Conservation (phyloP, 257 asterid genomes). For the Cruciata laevipes region DNA sequence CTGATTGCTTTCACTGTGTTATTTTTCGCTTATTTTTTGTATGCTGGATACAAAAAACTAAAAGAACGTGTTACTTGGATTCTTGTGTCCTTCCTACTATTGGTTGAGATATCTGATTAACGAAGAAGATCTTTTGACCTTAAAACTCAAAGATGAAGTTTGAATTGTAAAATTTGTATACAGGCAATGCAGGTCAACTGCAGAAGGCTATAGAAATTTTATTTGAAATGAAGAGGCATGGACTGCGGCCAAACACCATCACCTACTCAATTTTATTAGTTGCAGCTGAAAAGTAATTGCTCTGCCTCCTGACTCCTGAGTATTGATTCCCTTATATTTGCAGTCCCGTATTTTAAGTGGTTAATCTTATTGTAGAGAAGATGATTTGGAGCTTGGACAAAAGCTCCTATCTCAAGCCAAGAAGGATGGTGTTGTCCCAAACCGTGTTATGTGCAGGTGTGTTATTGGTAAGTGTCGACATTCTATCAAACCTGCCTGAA, state of each 20-base stretch:
- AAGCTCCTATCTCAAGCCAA: constrained; percentile 77
- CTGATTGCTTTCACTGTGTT: constrained; percentile 6
- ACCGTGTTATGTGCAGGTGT: constrained; percentile 90
- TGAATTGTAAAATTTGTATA: constrained; percentile 1
- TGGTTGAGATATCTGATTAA: neutral
- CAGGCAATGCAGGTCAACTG: constrained; percentile 79
- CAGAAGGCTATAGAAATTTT: constrained; percentile 64
- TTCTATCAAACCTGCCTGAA: constrained; percentile 5
- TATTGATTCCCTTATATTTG: constrained; percentile 11
- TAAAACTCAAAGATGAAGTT: neutral
- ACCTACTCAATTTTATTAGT: constrained; percentile 82
- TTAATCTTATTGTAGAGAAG: constrained; percentile 49
- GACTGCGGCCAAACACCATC: constrained; percentile 71
- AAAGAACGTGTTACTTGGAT: neutral
- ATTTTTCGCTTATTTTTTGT: neutral
- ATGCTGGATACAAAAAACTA: neutral
- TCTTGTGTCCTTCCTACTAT: neutral
- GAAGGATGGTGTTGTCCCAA: constrained; percentile 73
- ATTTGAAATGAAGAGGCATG: constrained; percentile 65
- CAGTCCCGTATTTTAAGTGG: constrained; percentile 10
- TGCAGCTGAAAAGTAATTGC: constrained; percentile 87
- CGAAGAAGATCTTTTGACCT: neutral
- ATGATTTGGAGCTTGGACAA: constrained; percentile 78
- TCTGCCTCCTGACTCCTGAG: neutral
- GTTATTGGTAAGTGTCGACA: constrained; percentile 61